Conservation (phyloP, 2,329 filamentous ascomycete species). For the Pestalotiopsis sp. region DNA sequence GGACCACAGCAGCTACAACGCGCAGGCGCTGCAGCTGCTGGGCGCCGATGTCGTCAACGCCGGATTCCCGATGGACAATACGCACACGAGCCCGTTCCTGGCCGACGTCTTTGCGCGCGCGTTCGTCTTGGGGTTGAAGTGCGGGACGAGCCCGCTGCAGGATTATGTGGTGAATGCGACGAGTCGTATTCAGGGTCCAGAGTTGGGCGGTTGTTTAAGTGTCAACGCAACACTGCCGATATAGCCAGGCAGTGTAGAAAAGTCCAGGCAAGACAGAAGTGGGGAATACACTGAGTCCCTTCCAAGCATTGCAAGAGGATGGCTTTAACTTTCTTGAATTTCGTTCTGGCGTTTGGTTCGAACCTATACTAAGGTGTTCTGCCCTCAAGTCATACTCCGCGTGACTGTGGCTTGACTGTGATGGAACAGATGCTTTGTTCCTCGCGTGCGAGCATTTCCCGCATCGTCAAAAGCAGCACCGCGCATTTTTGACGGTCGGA, state of each 20-base stretch:
- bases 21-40: constrained; percentile 16
- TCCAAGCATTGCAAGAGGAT: neutral
- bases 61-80: constrained; percentile 20
- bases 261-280: neutral
- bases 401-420: neutral
- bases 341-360: no score
- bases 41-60: constrained; percentile 14
- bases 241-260: neutral
- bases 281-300: neutral
- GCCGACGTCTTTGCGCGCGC: constrained; percentile 18
- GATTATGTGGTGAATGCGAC: constrained; percentile 18
- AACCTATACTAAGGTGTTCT: no score
- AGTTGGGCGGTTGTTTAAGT: constrained; percentile 14
- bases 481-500: no score
- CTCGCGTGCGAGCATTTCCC: no score
- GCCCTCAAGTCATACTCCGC: no score
- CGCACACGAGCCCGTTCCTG: constrained; percentile 18
- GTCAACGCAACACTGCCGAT: constrained; percentile 20
- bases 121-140: constrained; percentile 20
- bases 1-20: constrained; percentile 18
- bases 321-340: neutral
- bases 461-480: no score
- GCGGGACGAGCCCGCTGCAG: constrained; percentile 18
- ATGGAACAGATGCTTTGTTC: no score
- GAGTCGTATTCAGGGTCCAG: constrained; percentile 14